A percentile compares a stretch with the other conserved stretches of the same genome.
Conservation (phyloP, 2,329 filamentous ascomycete genomes). For the Aspergillus tubingensis region DNA sequence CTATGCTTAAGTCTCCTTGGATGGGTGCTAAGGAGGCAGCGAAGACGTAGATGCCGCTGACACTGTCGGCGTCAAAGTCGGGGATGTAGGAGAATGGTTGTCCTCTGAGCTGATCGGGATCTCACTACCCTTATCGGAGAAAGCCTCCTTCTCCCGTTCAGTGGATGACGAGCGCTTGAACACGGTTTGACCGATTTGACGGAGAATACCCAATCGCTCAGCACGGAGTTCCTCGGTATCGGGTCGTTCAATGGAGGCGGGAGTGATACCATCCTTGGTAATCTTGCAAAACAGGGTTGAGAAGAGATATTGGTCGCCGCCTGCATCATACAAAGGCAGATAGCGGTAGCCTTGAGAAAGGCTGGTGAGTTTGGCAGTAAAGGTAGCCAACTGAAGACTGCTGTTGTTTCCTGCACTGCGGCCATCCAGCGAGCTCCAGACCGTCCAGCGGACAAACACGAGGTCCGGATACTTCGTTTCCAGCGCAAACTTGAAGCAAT, state of each 20-base stretch:
- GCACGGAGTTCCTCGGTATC: slow-evolving; percentile 43
- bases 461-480: slow-evolving; percentile 94
- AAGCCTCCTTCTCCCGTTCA: slow-evolving; percentile 38
- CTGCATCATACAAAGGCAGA: slow-evolving; percentile 81
- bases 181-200: slow-evolving; percentile 47
- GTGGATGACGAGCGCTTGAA: slow-evolving; percentile 46
- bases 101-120: slow-evolving; percentile 31
- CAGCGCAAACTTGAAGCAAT: slow-evolving; percentile 75
- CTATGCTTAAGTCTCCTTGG: not conserved
- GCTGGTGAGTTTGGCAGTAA: slow-evolving; percentile 87
- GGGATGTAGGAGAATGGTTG: slow-evolving; percentile 34
- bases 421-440: slow-evolving; percentile 82
- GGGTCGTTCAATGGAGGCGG: slow-evolving; percentile 45
- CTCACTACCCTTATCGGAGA: slow-evolving; percentile 33
- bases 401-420: slow-evolving; percentile 66
- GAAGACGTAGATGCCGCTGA: slow-evolving; percentile 41
- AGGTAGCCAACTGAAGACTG: slow-evolving; percentile 73
- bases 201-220: slow-evolving; percentile 45
- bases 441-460: slow-evolving; percentile 89
- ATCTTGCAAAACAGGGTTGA: slow-evolving; percentile 92
- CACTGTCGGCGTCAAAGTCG: slow-evolving; percentile 37
- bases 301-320: slow-evolving; percentile 91
- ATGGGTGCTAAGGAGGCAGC: slow-evolving; percentile 16
- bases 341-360: slow-evolving; percentile 92
- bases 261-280: slow-evolving; percentile 57